A percentile compares a stretch with the other conserved stretches of the same genome.
These are phyloP conservation scores for Syzygium syzygioides DNA, from an alignment of 441 rosid genomes.

Conservation along the genomic window DNA sequence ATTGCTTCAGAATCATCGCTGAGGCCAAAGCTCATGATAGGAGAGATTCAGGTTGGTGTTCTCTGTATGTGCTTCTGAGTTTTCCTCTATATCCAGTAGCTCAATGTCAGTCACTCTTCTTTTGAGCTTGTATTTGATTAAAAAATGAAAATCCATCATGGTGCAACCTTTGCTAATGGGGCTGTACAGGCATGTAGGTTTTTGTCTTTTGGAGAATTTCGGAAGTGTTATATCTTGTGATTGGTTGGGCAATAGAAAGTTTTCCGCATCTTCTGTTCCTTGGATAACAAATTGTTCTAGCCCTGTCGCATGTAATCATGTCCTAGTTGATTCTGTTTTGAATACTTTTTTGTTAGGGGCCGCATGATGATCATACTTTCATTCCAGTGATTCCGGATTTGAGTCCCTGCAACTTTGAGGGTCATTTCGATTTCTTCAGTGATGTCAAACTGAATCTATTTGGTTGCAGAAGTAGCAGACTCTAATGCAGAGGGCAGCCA, in stretches of 20 bases:
- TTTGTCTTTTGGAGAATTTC: neutral
- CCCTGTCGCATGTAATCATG: too few species aligned
- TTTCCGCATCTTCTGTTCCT: neutral
- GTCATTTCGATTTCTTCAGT: neutral
- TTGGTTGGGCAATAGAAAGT: neutral
- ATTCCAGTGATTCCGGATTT: neutral
- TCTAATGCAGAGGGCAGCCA: constrained; percentile 13
- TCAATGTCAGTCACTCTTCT: neutral
- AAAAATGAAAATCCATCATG: neutral
- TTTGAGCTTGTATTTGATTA: neutral
- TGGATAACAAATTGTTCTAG: neutral
- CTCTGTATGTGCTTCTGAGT: neutral
- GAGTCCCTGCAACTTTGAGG: neutral
- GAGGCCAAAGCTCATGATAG: constrained; percentile 42
- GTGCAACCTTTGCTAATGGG: neutral
- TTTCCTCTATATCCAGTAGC: neutral
- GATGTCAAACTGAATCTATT: neutral
- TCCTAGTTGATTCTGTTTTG: too few species aligned
- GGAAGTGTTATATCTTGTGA: neutral
- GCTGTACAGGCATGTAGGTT: neutral
- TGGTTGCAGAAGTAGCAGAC: constrained; percentile 17
- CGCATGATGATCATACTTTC: neutral
- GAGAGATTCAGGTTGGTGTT: constrained; percentile 19
- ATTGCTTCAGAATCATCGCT: constrained; percentile 40
- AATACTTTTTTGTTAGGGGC: neutral